These are phyloP conservation scores for Tetradesmus lagerheimii DNA, from an alignment of 139 green algal species.

Conservation along the genomic window DNA sequence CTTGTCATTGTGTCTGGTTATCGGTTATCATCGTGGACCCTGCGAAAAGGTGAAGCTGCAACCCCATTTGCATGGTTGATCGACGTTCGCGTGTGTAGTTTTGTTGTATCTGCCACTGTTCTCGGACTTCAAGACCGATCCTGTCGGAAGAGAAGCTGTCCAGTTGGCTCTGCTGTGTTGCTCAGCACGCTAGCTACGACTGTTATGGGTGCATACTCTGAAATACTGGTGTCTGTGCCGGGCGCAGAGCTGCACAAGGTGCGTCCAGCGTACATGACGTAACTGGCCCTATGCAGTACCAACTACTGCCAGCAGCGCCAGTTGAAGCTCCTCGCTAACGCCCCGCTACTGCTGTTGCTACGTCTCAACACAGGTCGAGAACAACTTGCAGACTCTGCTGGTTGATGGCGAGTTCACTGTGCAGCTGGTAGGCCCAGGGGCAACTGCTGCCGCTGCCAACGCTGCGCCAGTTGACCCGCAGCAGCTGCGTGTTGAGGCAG, in stretches of 20 bases:
- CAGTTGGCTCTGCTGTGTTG: neutral
- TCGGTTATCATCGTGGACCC: neutral
- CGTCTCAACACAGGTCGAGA: neutral
- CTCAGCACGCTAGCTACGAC: neutral
- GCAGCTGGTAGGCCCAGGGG: neutral
- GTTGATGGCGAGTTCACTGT: slow-evolving; percentile 21
- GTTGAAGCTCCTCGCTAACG: neutral
- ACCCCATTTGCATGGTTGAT: neutral
- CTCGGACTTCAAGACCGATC: neutral
- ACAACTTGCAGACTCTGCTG: slow-evolving; percentile 30
- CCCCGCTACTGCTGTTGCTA: neutral
- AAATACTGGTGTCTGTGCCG: slow-evolving; percentile 11
- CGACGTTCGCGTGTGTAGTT: neutral
- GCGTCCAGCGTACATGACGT: neutral
- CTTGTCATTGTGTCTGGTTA: neutral
- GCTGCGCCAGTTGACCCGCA: neutral
- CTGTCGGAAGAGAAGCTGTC: neutral
- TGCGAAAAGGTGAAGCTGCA: neutral
- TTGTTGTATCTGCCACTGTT: neutral
- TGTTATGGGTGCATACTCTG: neutral
- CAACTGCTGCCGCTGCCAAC: neutral
- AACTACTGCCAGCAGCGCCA: neutral
- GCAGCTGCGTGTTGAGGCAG: slow-evolving; percentile 5
- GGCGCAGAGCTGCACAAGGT: slow-evolving; percentile 39
- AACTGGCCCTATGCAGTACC: neutral